Conservation (phyloP, 2,329 filamentous ascomycete species). For the Epichloe typhina region DNA sequence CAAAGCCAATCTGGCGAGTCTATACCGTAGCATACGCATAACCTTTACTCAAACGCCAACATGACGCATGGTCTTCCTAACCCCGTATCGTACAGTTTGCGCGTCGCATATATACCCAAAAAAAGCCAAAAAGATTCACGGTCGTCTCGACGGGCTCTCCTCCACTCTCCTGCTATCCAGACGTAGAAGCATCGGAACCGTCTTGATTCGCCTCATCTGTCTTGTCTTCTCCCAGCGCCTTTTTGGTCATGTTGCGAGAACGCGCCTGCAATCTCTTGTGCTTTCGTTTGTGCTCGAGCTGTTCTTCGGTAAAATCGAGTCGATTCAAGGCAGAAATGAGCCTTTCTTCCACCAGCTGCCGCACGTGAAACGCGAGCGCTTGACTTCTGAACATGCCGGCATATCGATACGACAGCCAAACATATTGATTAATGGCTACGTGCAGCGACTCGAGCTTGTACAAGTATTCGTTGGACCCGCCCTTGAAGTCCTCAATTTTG, state of each 20-base stretch:
- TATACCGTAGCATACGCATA: neutral
- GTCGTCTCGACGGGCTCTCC: neutral
- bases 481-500: slow-evolving; percentile 27
- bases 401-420: slow-evolving; percentile 90
- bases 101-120: neutral
- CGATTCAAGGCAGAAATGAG: slow-evolving; percentile 40
- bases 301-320: slow-evolving; percentile 34
- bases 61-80: neutral
- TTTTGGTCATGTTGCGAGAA: slow-evolving; percentile 5
- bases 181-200: slow-evolving; percentile 8
- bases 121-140: neutral
- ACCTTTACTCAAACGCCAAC: neutral
- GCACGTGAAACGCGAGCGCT: slow-evolving; percentile 64
- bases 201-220: slow-evolving; percentile 9
- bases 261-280: slow-evolving; percentile 11
- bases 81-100: neutral
- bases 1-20: neutral
- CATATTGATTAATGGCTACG: slow-evolving; percentile 68
- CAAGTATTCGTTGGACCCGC: slow-evolving; percentile 43
- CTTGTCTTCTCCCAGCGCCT: slow-evolving; percentile 7
- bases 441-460: slow-evolving; percentile 63
- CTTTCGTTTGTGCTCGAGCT: slow-evolving; percentile 15
- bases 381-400: slow-evolving; percentile 66
- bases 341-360: slow-evolving; percentile 60
- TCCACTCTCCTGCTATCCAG: slow-evolving; percentile 1